Evolutionary conservation across 306 rosid species (phyloP), one percentile per base, ranked within the genome.

Genomic region (Calophaca sinica): DNA sequence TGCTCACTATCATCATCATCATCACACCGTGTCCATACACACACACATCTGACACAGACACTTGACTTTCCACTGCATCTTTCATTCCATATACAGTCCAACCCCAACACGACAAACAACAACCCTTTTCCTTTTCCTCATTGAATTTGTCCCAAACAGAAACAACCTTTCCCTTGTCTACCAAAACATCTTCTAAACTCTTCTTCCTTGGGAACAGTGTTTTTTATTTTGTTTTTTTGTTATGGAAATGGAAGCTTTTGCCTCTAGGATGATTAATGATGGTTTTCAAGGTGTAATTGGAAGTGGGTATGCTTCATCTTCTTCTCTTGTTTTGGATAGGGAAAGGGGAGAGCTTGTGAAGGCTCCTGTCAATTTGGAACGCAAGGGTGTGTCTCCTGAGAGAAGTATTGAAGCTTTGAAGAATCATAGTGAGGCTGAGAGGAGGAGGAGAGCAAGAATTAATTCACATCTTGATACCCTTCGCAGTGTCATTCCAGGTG

Each of bases 351-450:
- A 85, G 80, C 88, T 90, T 5, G 88, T 85, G 44, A 87, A 86
- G 42, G 85, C 92, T 6, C 81, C 87, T 58, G 52, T 60, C 15
- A 83, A 87, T 60, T 61, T 75, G 74, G 88, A 81, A 73, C 54
- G 72, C 1, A 88, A 86, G 57, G 87, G 79, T 59, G 79, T 80
- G 44, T 61, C 79, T 15, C 68, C 86, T 28, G 92, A 91, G 86
- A 89, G 94, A 81, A 91, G 75, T 46, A 20, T 79, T 39, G 85
- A 79, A 13, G 97, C 94, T 62, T 73, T 89, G 87, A 91, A 63
- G 89, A 91, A 83, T 15, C 97, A 91, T 67, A 84, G 94, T 51
- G 97, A 91, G 49, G 97, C 94, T 1, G 94, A 91, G 70, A 62
- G 85, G 31, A 78, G 90, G 26, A 89, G 96, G 20, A 88, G 96